Conservation (phyloP, 805 yeast species). For the Maudiozyma turicensis region DNA sequence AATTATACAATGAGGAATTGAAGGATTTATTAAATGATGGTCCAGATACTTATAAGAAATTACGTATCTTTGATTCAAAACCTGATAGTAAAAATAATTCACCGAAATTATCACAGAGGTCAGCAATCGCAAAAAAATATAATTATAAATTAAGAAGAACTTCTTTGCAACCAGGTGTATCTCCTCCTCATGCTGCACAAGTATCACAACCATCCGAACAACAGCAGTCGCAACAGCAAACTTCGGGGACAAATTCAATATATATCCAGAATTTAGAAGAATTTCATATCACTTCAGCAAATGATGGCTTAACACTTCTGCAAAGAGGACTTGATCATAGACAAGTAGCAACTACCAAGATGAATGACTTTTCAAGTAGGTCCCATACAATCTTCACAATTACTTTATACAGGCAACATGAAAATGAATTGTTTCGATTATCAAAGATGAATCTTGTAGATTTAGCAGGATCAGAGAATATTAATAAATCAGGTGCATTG, state of each 20-base stretch:
- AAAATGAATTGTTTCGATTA: conserved; percentile 38
- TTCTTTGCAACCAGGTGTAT: neutral
- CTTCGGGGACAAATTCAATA: conserved; percentile 22
- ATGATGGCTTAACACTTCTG: conserved; percentile 47
- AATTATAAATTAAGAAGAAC: conserved; percentile 9
- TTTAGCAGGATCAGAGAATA: conserved; percentile 91
- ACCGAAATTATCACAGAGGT: conserved; percentile 10
- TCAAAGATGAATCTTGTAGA: conserved; percentile 85
- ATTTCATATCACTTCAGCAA: conserved; percentile 42
- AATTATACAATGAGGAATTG: conserved; percentile 79
- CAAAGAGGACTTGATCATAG: conserved; percentile 49
- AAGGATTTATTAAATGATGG: conserved; percentile 46
- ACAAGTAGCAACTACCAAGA: conserved; percentile 62
- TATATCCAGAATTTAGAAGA: conserved; percentile 59
- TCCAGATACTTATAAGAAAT: conserved; percentile 30
- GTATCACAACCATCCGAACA: neutral
- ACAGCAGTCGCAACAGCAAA: neutral
- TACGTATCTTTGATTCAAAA: conserved; percentile 42
- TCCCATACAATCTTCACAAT: conserved; percentile 72
- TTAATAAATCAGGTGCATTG: conserved; percentile 77
- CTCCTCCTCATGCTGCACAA: neutral
- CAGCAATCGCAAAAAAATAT: neutral
- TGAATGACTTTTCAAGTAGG: conserved; percentile 65
- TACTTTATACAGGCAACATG: conserved; percentile 43
- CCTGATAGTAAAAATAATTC: conserved; percentile 12